phyloP scores from a whole-genome alignment of 2,329 filamentous ascomycete genomes.

The Cryphonectria japonica region DNA sequence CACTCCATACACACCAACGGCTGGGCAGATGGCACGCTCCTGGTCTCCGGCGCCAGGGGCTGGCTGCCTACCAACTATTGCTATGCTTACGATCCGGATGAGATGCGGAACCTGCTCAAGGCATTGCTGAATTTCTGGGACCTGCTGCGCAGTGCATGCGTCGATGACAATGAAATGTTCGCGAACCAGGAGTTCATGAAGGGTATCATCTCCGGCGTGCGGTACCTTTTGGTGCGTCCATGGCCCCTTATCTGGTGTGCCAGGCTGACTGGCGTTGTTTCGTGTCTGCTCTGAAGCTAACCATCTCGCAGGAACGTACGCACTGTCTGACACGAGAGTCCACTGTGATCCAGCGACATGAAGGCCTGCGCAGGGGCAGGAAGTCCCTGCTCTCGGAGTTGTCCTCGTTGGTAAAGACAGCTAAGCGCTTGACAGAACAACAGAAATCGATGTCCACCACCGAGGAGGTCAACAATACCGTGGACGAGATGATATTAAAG shows the following conservation, averaged over 20 bases:
- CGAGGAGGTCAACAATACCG: slow-evolving; percentile 71
- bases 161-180: slow-evolving; percentile 78
- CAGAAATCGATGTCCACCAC: slow-evolving; percentile 54
- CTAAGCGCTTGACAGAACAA: slow-evolving; percentile 80
- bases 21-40: slow-evolving; percentile 93
- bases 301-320: slow-evolving; percentile 71
- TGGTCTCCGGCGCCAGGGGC: slow-evolving; percentile 83
- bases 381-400: slow-evolving; percentile 90
- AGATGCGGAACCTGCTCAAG: slow-evolving; percentile 82
- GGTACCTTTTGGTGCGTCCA: slow-evolving; percentile 78
- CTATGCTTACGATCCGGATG: slow-evolving; percentile 87
- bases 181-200: slow-evolving; percentile 93
- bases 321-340: slow-evolving; percentile 87
- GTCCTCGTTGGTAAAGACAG: slow-evolving; percentile 84
- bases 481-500: slow-evolving; percentile 92
- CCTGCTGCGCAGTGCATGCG: slow-evolving; percentile 75
- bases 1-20: slow-evolving; percentile 98
- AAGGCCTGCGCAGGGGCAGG: slow-evolving; percentile 76
- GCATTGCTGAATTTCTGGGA: slow-evolving; percentile 94
- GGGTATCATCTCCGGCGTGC: slow-evolving; percentile 89
- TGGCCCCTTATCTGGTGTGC: slow-evolving; percentile 16
- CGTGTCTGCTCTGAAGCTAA: slow-evolving; percentile 29
- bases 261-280: not conserved
- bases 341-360: slow-evolving; percentile 72
- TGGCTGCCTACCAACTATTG: slow-evolving; percentile 99